phyloP scores from a whole-genome alignment of 805 yeast species.

The Barnettozyma salicaria region DNA sequence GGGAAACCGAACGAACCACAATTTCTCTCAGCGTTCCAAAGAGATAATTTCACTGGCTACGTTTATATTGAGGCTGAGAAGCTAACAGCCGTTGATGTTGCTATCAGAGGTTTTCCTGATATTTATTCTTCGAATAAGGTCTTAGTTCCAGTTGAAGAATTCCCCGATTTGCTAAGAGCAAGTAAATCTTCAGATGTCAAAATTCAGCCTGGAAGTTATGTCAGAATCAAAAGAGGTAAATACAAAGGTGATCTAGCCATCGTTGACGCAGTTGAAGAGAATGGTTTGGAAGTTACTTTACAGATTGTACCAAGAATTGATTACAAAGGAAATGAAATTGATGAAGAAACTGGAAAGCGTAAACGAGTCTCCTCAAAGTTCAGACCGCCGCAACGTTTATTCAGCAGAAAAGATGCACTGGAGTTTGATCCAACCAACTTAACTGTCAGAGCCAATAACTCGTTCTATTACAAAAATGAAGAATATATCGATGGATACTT shows the following conservation, averaged over 20 bases:
- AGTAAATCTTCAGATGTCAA: conserved; percentile 83
- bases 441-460: conserved; percentile 57
- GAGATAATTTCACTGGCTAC: conserved; percentile 89
- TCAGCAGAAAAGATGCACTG: conserved; percentile 83
- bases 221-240: conserved; percentile 83
- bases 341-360: conserved; percentile 44
- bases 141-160: conserved; percentile 91
- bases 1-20: conserved; percentile 74
- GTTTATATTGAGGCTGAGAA: conserved; percentile 91
- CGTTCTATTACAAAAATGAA: conserved; percentile 75
- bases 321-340: conserved; percentile 66
- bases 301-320: conserved; percentile 91
- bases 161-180: conserved; percentile 87
- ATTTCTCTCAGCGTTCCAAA: conserved; percentile 84
- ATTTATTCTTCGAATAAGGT: conserved; percentile 69
- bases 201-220: conserved; percentile 86
- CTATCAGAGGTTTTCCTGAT: conserved; percentile 84
- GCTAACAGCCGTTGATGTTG: conserved; percentile 85
- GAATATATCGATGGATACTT: conserved; percentile 87
- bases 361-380: conserved; percentile 53
- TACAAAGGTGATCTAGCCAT: conserved; percentile 91
- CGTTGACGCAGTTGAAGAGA: conserved; percentile 88
- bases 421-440: conserved; percentile 73
- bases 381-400: conserved; percentile 81
- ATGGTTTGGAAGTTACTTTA: conserved; percentile 91